Base-by-base conservation (phyloP, 306 rosid genomes). In the Leucaena leucocephala region DNA sequence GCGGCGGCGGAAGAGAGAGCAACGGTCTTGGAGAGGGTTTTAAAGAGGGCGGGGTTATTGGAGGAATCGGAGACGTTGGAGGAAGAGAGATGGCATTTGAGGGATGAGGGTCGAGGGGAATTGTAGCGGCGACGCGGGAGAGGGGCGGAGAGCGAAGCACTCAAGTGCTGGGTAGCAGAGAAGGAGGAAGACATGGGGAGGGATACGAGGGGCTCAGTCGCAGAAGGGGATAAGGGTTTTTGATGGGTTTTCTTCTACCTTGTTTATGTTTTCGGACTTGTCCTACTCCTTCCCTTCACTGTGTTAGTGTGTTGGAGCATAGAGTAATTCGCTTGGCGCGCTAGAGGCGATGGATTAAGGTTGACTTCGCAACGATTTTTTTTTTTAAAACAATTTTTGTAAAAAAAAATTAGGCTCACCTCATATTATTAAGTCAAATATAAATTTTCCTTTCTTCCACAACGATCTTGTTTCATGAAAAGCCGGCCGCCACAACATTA, bases 1-100 rank as follows among this genome's bases (percentile, higher is more conserved):
- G 97, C 75, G 3, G 96, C 85, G 4, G 94, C 88, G 45, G 98
- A 88, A 10, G 95, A 82, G 57, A 84, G 66, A 1, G 91, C 90
- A 71, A 89, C 17, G 80, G 89, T 84, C 50, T 82, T 91, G 72
- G 89, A 81, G 71, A 91, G 69, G 76, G 87, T 80, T 76, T 87
- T 86, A 85, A 88, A 17, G 78, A 69, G 65, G 3, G 58, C 11
- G 49, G 71, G 75, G 27, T 27, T 27, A 33, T 78, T 80, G n/a
- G 81, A 48, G 67, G 80, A 63, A 19, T 88, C 49, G 6, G 88
- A 72, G 67, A 82, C 71, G 34, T 67, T 76, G n/a, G 91, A 67
- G 42, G 82, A 46, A 7, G 83, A 49, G 2, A 64, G 14, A 13
- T 59, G 52, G 75, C 91, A 86, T 75, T 88, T 80, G 15, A 79